Base-by-base conservation (phyloP, 2,329 filamentous ascomycete species). In the Blastomyces emzantsi region DNA sequence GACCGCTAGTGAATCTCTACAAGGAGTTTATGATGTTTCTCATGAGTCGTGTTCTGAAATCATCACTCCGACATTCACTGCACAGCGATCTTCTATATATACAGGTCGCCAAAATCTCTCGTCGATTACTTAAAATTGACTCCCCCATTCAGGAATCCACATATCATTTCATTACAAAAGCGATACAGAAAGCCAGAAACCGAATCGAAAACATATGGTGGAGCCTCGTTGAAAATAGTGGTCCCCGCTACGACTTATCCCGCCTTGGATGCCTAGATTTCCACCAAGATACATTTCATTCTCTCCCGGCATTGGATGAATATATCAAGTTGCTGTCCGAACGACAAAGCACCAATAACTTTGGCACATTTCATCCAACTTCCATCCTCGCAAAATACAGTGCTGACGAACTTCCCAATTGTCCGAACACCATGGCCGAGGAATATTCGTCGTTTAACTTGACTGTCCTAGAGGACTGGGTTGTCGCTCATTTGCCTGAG, bases 21-120 rank as follows among this genome's bases (percentile, higher is more conserved):
- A 86, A 86, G 62, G 65, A 68, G 0, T 80, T 81, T 66, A 82
- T 85, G 77, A 51, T 78, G 0, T 79, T 77, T n/a, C 69, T 84
- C 62, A 72, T 83, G 68, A 63, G 74, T 0, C 52, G 65, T 0
- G 62, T 82, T 5, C 67, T 82, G 13, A 49, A 72, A 0, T 17
- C 63, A 0, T 70, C 73, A 0, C 63, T 69, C 2, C 33, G 17
- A 30, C 5, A 17, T n/a, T 59, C 61, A 17, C 25, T 61, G 9
- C 36, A 25, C 8, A 43, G 28, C 13, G 74, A 78, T 7, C 17
- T 74, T 0, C 15, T 80, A 0, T 73, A 72, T 43, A 64, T 68
- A 7, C 79, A 81, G 73, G 73, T 65, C 9, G 72, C 75, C 2
- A 83, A 82, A 62, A 57, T 82, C 11, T 68, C 70, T 2, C 70